These are phyloP conservation scores for Solidago caesia DNA, from an alignment of 129 eudicot genomes.

Conservation along the genomic window DNA sequence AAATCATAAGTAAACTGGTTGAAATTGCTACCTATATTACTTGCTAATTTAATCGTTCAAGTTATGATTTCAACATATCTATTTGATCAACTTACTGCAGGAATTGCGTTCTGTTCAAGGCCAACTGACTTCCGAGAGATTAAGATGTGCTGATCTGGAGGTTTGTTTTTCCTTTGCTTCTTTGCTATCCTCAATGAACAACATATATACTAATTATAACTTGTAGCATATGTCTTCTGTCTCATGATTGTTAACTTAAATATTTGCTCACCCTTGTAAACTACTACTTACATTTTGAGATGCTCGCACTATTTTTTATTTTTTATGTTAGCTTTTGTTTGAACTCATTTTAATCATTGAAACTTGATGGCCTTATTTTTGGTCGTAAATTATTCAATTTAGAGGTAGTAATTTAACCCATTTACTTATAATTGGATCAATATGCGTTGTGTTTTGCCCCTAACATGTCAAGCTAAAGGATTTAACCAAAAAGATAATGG, in stretches of 20 bases:
- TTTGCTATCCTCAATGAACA: background rate
- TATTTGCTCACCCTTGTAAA: background rate
- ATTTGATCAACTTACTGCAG: constrained; percentile 42
- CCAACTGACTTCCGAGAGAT: constrained; percentile 84
- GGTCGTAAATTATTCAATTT: background rate
- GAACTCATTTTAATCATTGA: background rate
- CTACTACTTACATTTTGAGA: background rate
- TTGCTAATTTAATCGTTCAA: background rate
- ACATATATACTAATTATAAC: constrained; percentile 10
- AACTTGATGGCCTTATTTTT: background rate
- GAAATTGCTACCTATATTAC: constrained; percentile 6
- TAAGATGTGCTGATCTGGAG: constrained; percentile 95
- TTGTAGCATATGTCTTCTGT: constrained; percentile 1
- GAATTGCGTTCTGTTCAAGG: constrained; percentile 87
- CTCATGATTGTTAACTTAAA: constrained; percentile 13
- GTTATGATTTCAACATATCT: constrained; percentile 14
- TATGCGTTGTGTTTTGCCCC: background rate
- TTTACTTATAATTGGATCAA: background rate
- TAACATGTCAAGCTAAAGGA: too few species aligned
- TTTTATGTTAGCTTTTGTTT: background rate
- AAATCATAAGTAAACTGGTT: background rate
- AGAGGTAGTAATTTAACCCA: background rate
- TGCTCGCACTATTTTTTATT: background rate
- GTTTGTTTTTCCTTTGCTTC: constrained; percentile 35
- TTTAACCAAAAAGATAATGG: too few species aligned